Evolutionary conservation across 164 flowering plant species (phyloP).

Genomic region (Paratinospora sagittata): DNA sequence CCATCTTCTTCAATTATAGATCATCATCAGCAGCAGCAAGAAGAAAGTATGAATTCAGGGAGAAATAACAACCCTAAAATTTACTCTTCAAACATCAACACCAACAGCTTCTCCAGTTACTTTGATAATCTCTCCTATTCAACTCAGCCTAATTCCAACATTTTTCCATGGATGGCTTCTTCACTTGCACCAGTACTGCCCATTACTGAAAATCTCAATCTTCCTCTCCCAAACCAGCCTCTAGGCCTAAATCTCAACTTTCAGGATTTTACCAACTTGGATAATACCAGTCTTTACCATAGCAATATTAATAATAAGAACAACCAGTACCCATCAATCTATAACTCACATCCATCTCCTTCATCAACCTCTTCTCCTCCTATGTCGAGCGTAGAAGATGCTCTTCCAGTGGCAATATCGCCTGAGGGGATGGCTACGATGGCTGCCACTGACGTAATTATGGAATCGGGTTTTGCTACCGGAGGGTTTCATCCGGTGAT

Average conservation of each 20-base stretch:
- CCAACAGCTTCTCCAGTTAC: conserved; percentile 18
- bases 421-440: no score
- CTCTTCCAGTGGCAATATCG: no score
- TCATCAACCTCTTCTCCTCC: conserved; percentile 46
- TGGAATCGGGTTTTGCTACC: conserved; percentile 7
- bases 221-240: conserved; percentile 65
- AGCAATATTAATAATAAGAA: no score
- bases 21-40: conserved; percentile 24
- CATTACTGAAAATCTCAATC: conserved; percentile 37
- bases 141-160: conserved; percentile 13
- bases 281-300: conserved; percentile 28
- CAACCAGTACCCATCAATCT: conserved; percentile 27
- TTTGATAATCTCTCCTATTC: conserved; percentile 24
- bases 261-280: conserved; percentile 62
- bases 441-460: no score
- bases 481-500: conserved; percentile 47
- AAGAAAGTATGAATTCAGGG: conserved; percentile 32
- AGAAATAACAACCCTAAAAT: no score
- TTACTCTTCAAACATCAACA: no score
- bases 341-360: conserved; percentile 36
- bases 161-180: conserved; percentile 31
- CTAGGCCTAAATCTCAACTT: conserved; percentile 82
- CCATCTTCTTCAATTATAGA: conserved; percentile 22
- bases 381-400: conserved; percentile 24
- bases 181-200: conserved; percentile 24